These are phyloP conservation scores for Neolentinus lepideus DNA, from an alignment of 1,284 basidiomycete species.

Conservation along the genomic window DNA sequence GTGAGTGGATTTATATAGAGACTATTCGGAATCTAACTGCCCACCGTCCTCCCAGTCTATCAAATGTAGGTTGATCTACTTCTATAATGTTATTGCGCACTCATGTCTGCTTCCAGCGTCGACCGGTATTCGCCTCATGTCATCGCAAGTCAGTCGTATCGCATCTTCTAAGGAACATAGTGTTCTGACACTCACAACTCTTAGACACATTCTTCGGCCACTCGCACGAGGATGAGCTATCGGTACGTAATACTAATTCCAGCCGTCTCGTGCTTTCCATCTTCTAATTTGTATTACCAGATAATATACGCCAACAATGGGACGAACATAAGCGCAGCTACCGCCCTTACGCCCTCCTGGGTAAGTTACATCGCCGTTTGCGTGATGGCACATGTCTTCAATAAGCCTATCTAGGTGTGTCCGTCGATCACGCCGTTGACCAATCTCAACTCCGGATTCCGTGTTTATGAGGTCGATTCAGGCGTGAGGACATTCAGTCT, in stretches of 20 bases:
- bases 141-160: conserved; percentile 51
- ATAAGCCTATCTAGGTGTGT: conserved; percentile 32
- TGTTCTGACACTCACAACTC: not conserved
- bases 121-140: conserved; percentile 74
- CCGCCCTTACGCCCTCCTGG: conserved; percentile 56
- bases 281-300: conserved; percentile 22
- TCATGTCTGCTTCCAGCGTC: conserved; percentile 40
- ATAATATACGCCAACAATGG: conserved; percentile 75
- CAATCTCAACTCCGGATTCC: conserved; percentile 74
- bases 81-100: conserved; percentile 4
- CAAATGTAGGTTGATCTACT: conserved; percentile 49
- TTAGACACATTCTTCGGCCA: conserved; percentile 75
- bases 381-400: not conserved
- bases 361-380: conserved; percentile 14
- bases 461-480: conserved; percentile 76
- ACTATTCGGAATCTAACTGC: not conserved
- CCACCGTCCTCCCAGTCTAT: conserved; percentile 42
- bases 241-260: conserved; percentile 29
- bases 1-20: conserved; percentile 32
- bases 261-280: not conserved
- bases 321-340: conserved; percentile 48
- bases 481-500: conserved; percentile 32
- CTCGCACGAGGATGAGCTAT: conserved; percentile 75
- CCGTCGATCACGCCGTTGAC: conserved; percentile 70
- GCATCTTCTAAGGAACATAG: conserved; percentile 4